Evolutionary conservation across 306 rosid species (phyloP), one percentile per base, ranked within the genome.

Genomic region (Urtica urens): DNA sequence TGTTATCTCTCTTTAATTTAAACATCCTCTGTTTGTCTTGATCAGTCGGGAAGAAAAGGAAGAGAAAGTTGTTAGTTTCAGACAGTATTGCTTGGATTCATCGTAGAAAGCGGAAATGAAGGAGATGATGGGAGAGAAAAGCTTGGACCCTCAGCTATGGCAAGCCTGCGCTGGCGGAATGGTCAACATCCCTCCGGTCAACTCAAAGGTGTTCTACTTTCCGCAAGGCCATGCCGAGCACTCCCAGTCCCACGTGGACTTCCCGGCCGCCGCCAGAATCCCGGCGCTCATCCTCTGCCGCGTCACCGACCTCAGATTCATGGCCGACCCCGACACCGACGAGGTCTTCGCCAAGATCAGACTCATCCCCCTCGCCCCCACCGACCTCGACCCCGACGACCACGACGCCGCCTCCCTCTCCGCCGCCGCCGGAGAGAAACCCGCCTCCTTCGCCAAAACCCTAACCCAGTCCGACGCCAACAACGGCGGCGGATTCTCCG

Each of bases 191-290:
- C 96, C 96, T 13, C 49, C 65, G n/a, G 71, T 75, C 55, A 85
- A 75, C 83, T 79, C 94, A 0, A 82, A 71, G 58, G 96, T 85
- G 2, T 81, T 81, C 60, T 92, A 92, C 78, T 92, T 92, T 27
- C 96, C 96, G 2, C 99, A 92, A 65, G 99, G 96, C 26, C 96
- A 92, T 43, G 93, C 93, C 16, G 99, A 92, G 65, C 99, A 92
- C 61, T 79, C 99, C 3, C 87, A 90, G 40, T 59, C 78, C 28
- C 68, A 52, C 46, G 72, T 81, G 9, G 93, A 79, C 54, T 79
- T 85, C 29, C 51, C 74, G 1, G 20, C 69, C 1, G 41, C 75
- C 38, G 35, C 51, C 3, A 59, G 85, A 50, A 71, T 82, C 49
- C 96, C 94, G 12, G 60, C 95, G 0, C 72, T 79, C 25, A 60